Base-by-base conservation (phyloP, 768 basidiomycete genomes). In the Hericium rajendrae region DNA sequence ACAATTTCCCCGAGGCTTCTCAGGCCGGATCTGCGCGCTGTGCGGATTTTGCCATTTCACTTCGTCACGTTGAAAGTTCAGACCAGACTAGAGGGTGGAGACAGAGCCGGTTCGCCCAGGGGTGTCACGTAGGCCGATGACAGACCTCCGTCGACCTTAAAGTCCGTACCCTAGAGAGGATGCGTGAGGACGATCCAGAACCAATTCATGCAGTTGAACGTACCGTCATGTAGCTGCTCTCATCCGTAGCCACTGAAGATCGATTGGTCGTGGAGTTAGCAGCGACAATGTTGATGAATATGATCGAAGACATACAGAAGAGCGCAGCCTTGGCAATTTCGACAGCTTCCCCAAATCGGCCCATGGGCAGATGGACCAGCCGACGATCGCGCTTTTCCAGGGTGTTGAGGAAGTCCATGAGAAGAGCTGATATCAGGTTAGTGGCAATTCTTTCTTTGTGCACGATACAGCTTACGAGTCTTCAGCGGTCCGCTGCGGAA, bases 391-490 rank as follows among this genome's bases (percentile, higher is more conserved):
- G 83, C 76, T 98, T 98, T 78, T 99, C 97, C 48, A 86, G 77
- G 18, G 97, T 97, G 72, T 98, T 83, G 67, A 99, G 81, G 80
- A 95, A 99, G 71, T 98, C 87, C 97, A 99, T 99, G 28, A 99
- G 78, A 49, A 99, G 84, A 40, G 94, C 92, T 94, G n/a, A 26
- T 32, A 54, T 41, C 50, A 51, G 54, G 38, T 37, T 46, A 38
- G 41, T 18, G 48, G 26, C 18, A 55, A 22, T 40, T 40, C 22
- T 20, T 4, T 24, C 5, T 18, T 57, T 24, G 39, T 20, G 54
- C 38, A 57, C 32, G 11, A 39, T 20, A 24, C 32, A 24, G 60
- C 88, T 72, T 72, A 92, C 92, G 94, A 32, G 95, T 98, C 72
- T 91, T 91, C 59, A 99, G 80, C 38, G 95, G 94, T 13, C 95